Base-by-base conservation (phyloP, 768 basidiomycete species). In the Boletus barrowsii region DNA sequence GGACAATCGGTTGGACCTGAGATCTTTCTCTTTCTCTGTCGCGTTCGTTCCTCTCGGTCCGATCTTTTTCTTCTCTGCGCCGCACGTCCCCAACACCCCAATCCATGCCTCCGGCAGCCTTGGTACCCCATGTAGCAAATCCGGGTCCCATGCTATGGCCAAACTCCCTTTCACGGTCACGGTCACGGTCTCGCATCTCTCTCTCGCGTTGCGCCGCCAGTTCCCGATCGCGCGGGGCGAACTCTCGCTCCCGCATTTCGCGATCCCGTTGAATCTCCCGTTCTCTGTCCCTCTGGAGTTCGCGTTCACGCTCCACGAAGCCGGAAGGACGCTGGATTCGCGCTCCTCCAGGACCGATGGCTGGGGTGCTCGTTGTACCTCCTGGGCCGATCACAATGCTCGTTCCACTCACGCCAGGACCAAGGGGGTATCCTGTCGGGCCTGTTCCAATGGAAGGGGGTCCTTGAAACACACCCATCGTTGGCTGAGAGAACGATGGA, bases 61-160 rank as follows among this genome's bases (percentile, higher is more conserved):
- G 63, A 51, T 56, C 65, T 56, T 66, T 66, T 15, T 75, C 55
- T 66, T 78, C 76, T 51, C 75, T 65, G 52, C 72, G 68, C 54
- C 61, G 68, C 15, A 60, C 57, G 18, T 76, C 66, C 49, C 72
- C 73, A 40, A 68, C 50, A 51, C 70, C 64, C 68, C 66, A 67
- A 43, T 69, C 69, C 49, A 67, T 63, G 10, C 64, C 62, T 29
- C 65, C 70, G 24, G 54, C 26, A 44, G 66, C 59, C 45, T 76
- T 76, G 10, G 76, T 69, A 60, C 60, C 68, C 61, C 57, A 71
- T 57, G 62, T 65, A 62, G 57, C 53, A 52, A 58, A 58, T 35
- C 59, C 59, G 3, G 60, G 54, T 13, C 56, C 65, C 44, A 52
- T 32, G 35, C 50, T 58, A 10, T 54, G 56, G 70, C 69, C 65